Base-by-base conservation (phyloP, 164 flowering plant species). In the Vitis riparia region DNA sequence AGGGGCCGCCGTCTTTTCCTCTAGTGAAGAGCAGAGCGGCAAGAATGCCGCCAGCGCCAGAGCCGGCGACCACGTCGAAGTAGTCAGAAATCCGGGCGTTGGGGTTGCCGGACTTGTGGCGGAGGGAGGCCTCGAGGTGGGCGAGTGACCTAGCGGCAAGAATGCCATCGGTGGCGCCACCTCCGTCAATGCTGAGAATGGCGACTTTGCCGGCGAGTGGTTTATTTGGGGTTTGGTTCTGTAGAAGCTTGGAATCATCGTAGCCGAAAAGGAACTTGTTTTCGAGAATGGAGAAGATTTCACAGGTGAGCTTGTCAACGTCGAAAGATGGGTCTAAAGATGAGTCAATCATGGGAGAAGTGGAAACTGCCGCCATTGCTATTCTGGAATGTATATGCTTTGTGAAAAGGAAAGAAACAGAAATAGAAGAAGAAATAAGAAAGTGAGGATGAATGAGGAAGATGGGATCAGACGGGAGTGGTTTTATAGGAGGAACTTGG, bases 11-110 rank as follows among this genome's bases (percentile, higher is more conserved):
- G 37, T 85, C 76, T n/a, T 65, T 68, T 5, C 83, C 87, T 6
- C 78, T 67, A 5, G 91, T 83, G 71, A 89, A 87, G 7, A 89
- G 81, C 3, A 89, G 66, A 2, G 91, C 82, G 2, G 84, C 89
- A 37, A 89, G 78, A 8, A 89, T 63, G 1, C 91, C 93, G 0
- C 93, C 93, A 3, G 76, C 52, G 8, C 93, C 93, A 14, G 91
- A 75, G 12, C 93, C 93, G 1, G 91, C 87, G 0, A 68, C 93
- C 1, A 87, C 82, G 73, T 89, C 93, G 60, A 89, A 86, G 73
- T 65, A 89, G 59, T 86, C 87, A 9, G 93, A 75, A 17, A 89
- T 77, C 49, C 76, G 51, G 11, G 93, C 84, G 19, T 79, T 69
- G 1, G 86, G 84, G 69, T 86, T 69, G 59, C 74, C 79, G 29